These are phyloP conservation scores for Corinectria fuckeliana DNA, from an alignment of 2,329 filamentous ascomycete species.

Conservation along the genomic window DNA sequence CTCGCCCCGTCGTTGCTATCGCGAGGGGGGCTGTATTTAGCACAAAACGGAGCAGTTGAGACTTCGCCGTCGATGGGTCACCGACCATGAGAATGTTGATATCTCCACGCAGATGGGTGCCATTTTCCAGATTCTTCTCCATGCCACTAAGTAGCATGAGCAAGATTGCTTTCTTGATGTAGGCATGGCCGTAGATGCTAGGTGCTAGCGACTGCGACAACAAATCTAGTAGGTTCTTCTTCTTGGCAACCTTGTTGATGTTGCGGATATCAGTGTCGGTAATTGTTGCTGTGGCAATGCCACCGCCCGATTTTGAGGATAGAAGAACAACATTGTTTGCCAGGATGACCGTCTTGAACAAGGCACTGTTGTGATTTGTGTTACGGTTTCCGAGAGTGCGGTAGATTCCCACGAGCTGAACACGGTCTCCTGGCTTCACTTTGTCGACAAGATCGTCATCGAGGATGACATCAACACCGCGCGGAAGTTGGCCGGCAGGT, in stretches of 20 bases:
- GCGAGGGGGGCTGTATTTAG: constrained; percentile 95
- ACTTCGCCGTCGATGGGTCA: constrained; percentile 97
- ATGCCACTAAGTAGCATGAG: constrained; percentile 94
- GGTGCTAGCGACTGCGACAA: constrained; percentile 93
- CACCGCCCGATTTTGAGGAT: constrained; percentile 94
- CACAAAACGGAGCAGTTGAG: constrained; percentile 95
- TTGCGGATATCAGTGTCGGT: constrained; percentile 98
- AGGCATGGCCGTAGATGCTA: constrained; percentile 95
- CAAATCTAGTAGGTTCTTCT: constrained; percentile 89
- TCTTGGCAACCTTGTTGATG: constrained; percentile 97
- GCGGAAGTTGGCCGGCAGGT: constrained; percentile 91
- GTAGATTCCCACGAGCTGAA: constrained; percentile 97
- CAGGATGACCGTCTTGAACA: constrained; percentile 92
- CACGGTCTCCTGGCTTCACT: constrained; percentile 93
- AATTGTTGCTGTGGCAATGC: constrained; percentile 88
- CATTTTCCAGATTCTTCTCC: constrained; percentile 98
- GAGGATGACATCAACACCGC: constrained; percentile 93
- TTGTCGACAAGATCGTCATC: constrained; percentile 96
- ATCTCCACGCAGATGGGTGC: constrained; percentile 95
- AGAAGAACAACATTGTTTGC: constrained; percentile 95
- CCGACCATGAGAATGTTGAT: constrained; percentile 99
- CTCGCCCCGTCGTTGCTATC: constrained; percentile 95
- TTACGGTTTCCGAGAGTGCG: constrained; percentile 94
- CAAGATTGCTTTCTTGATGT: constrained; percentile 97
- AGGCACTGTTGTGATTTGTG: constrained; percentile 84